These are phyloP conservation scores for Xylaria flabelliformis DNA, from an alignment of 495 filamentous ascomycete genomes.

Conservation along the genomic window DNA sequence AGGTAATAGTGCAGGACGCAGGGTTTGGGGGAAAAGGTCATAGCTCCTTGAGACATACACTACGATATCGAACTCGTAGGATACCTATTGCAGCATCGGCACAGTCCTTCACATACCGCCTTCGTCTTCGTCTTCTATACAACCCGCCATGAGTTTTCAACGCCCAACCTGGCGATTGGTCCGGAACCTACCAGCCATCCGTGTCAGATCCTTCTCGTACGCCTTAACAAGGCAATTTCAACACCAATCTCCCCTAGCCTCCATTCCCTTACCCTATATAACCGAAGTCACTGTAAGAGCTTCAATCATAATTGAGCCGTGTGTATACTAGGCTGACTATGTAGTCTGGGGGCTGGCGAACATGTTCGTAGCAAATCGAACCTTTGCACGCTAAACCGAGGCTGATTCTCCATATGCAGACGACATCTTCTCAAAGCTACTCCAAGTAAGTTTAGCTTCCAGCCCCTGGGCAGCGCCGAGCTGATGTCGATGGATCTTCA, in stretches of 20 bases:
- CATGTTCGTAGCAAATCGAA: conserved; percentile 64
- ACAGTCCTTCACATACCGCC: neutral
- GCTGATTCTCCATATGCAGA: conserved; percentile 54
- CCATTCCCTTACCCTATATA: conserved; percentile 75
- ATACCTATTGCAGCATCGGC: neutral
- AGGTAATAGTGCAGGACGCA: conserved; percentile 11
- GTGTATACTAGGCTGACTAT: conserved; percentile 48
- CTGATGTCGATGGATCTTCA: conserved; percentile 43
- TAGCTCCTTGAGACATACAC: neutral
- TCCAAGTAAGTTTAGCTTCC: conserved; percentile 61
- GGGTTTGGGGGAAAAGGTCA: neutral
- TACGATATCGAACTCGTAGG: neutral
- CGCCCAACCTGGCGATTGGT: conserved; percentile 43
- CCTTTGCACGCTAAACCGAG: conserved; percentile 31
- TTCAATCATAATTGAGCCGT: neutral
- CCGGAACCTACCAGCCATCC: conserved; percentile 33
- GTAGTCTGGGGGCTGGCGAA: conserved; percentile 89
- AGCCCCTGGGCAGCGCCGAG: neutral
- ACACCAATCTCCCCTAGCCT: conserved; percentile 53
- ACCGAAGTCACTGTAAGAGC: conserved; percentile 80
- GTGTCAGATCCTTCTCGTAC: conserved; percentile 47
- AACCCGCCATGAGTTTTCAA: conserved; percentile 42
- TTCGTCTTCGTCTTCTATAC: neutral
- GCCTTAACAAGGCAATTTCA: conserved; percentile 36
- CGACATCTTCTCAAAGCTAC: conserved; percentile 82